These are phyloP conservation scores for Sphagnurus paluster DNA, from an alignment of 1,284 basidiomycete genomes.

Conservation along the genomic window DNA sequence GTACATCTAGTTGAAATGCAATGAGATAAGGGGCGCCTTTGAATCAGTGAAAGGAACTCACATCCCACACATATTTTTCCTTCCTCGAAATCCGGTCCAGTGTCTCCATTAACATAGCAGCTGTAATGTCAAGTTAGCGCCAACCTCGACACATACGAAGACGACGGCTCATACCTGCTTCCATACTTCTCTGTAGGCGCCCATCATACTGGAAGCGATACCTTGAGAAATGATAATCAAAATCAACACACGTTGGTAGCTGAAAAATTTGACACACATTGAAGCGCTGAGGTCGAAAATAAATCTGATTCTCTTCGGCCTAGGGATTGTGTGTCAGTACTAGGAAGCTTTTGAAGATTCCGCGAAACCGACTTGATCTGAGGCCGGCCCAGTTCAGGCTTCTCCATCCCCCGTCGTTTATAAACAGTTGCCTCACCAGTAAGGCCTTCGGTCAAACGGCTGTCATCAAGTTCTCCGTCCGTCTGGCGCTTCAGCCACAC, in stretches of 20 bases:
- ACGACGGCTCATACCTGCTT: constrained; percentile 47
- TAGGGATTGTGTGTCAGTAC: constrained; percentile 21
- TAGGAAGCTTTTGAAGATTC: background rate
- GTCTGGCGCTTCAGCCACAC: constrained; percentile 71
- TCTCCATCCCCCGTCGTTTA: constrained; percentile 67
- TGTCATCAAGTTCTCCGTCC: constrained; percentile 68
- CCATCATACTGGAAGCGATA: constrained; percentile 74
- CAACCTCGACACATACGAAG: background rate
- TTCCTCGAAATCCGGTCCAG: constrained; percentile 60
- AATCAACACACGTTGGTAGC: background rate
- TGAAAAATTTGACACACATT: constrained; percentile 49
- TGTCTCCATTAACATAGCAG: constrained; percentile 71
- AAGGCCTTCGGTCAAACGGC: constrained; percentile 61
- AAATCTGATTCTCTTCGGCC: constrained; percentile 66
- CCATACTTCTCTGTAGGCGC: constrained; percentile 58
- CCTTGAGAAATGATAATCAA: constrained; percentile 32
- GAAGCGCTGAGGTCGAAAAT: constrained; percentile 73
- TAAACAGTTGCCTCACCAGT: constrained; percentile 70
- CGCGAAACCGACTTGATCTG: constrained; percentile 55
- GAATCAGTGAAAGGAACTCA: constrained; percentile 33
- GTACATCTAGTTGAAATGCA: constrained; percentile 47
- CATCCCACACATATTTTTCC: constrained; percentile 74
- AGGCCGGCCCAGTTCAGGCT: constrained; percentile 63
- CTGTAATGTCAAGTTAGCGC: constrained; percentile 29
- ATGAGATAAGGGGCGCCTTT: background rate